Evolutionary conservation across 202 grass and related monocot genomes (phyloP).

Genomic region (Schoenoplectus tabernaemontani): DNA sequence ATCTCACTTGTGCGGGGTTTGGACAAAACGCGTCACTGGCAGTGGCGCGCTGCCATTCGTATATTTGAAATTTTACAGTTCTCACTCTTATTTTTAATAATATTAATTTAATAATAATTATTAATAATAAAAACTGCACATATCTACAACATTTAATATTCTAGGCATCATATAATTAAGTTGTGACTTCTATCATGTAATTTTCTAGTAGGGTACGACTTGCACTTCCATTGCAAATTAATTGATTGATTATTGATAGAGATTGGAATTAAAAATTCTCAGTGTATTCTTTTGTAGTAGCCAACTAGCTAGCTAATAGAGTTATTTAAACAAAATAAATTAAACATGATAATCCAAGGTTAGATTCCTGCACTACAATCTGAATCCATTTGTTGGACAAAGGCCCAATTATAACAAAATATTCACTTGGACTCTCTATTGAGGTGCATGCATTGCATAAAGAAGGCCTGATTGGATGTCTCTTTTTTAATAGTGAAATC

Average conservation of each 20-base stretch:
- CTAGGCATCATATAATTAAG: neutral
- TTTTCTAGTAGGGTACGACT: neutral
- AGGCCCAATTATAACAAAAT: neutral
- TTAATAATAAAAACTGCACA: no score
- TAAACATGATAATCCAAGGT: neutral
- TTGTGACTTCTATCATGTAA: neutral
- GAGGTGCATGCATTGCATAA: neutral
- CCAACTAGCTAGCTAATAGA: no score
- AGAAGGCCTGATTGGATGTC: neutral
- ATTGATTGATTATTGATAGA: neutral
- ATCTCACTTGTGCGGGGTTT: no score
- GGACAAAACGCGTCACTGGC: no score
- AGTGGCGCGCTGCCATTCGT: no score
- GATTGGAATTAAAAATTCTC: neutral
- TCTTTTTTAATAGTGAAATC: no score
- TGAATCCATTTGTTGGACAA: neutral
- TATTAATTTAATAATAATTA: no score
- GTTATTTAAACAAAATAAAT: neutral
- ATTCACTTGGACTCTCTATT: neutral
- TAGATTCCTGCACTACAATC: neutral
- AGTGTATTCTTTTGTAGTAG: neutral
- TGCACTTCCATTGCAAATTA: neutral
- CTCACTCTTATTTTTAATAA: no score
- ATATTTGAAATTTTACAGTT: no score
- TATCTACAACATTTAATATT: neutral